These are phyloP conservation scores for Cinchona pubescens DNA, from an alignment of 257 asterid genomes.

Conservation along the genomic window DNA sequence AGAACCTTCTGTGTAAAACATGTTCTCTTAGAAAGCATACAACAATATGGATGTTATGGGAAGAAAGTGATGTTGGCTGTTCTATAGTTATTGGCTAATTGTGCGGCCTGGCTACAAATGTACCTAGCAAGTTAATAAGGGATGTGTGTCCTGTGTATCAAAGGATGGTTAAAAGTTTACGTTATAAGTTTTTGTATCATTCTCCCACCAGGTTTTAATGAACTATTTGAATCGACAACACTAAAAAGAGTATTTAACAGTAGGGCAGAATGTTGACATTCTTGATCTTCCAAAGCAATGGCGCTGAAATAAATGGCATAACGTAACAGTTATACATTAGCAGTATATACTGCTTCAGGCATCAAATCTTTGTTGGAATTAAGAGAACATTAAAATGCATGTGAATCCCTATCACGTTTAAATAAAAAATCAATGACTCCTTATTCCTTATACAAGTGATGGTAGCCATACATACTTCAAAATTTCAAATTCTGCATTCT, in stretches of 20 bases:
- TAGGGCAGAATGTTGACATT: no score
- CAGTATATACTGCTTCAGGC: background rate
- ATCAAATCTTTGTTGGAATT: background rate
- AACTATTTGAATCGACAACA: background rate
- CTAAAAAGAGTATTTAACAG: no score
- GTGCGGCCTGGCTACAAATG: background rate
- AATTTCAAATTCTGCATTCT: background rate
- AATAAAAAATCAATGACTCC: no score
- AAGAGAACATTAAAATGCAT: background rate
- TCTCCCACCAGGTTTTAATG: background rate
- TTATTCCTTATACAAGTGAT: background rate
- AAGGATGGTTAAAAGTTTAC: background rate
- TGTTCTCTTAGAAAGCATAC: background rate
- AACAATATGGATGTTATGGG: background rate
- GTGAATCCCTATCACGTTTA: background rate
- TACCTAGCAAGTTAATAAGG: background rate
- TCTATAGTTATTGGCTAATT: background rate
- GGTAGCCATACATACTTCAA: background rate
- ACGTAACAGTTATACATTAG: background rate
- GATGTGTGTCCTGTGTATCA: background rate
- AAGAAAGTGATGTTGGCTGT: background rate
- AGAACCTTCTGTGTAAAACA: background rate
- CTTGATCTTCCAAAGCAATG: no score
- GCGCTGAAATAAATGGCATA: no score
- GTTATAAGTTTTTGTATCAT: background rate